These are phyloP conservation scores for Ascochyta viciae-villosae DNA, from an alignment of 2,329 filamentous ascomycete genomes.

Conservation along the genomic window DNA sequence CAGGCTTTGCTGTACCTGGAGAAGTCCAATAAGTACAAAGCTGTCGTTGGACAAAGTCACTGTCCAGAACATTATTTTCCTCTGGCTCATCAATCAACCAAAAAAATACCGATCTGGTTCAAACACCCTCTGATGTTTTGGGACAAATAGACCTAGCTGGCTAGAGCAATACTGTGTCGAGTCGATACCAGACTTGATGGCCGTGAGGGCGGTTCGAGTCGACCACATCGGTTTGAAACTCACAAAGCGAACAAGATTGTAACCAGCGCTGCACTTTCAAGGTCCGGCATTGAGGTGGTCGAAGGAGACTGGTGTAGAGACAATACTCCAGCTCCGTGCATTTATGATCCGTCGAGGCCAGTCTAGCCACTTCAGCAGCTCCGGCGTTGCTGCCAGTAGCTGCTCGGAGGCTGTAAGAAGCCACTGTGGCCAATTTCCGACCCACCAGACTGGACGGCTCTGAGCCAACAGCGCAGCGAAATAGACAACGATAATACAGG, in stretches of 20 bases:
- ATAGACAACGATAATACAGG: conserved; percentile 37
- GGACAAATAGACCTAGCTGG: too few species aligned
- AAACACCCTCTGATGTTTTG: too few species aligned
- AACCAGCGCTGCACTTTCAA: not conserved
- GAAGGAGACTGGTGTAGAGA: conserved; percentile 5
- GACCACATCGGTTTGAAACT: too few species aligned
- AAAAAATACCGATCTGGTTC: too few species aligned
- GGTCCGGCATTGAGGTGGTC: not conserved
- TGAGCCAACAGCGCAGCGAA: conserved; percentile 36
- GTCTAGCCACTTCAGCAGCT: conserved; percentile 37
- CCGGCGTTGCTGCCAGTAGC: conserved; percentile 32
- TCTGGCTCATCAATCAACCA: too few species aligned
- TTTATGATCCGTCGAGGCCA: conserved; percentile 34
- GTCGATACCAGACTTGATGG: too few species aligned
- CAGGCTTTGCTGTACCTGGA: not conserved
- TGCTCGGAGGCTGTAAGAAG: conserved; percentile 33
- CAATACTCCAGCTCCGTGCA: conserved; percentile 7
- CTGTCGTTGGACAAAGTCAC: too few species aligned
- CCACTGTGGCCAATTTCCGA: conserved; percentile 38
- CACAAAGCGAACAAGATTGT: too few species aligned
- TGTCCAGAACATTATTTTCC: too few species aligned
- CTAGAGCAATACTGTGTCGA: too few species aligned
- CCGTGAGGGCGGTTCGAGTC: too few species aligned
- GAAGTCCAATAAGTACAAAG: too few species aligned
- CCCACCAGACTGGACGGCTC: conserved; percentile 37